Base-by-base conservation (phyloP, 2,329 filamentous ascomycete genomes). In the Neoscytalidium dimidiatum region DNA sequence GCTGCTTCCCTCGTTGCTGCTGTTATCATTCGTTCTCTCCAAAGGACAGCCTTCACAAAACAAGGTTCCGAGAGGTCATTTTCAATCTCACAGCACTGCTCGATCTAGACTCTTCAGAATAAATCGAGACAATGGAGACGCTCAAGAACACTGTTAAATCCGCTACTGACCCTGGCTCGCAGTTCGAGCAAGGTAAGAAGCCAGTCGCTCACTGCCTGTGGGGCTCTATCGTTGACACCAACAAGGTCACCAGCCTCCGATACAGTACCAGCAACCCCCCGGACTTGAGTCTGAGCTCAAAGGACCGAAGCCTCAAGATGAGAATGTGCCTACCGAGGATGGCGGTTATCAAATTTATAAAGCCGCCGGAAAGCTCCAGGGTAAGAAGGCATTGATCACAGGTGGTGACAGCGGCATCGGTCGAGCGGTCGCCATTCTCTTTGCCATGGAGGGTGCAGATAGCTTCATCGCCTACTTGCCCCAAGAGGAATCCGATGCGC, bases 371-470 rank as follows among this genome's bases (percentile, higher is more conserved):
- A 96, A 95, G 79, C 85, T 95, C 6, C 78, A 86, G 71, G 91
- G 88, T 67, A 91, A 90, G 77, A 90, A 87, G 66, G 91, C 91
- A 7, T 78, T 95, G 65, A 94, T 95, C 71, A 94, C 92, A 0
- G 91, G 91, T 17, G 92, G 92, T 3, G 91, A 94, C 76, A 89
- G 86, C 6, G 91, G 92, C 1, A 94, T 95, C 68, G 91, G 92
- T 6, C 87, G 90, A 41, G 88, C 92, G 1, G 86, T 89, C 1
- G 90, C 92, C 1, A 84, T 94, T 17, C 82, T 95, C 0, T 95
- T 90, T 71, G 91, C 91, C 43, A 90, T 92, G 84, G 92, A 95
- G 77, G 92, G 91, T 5, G 91, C 90, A 14, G 87, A 91, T 67
- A 86, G 85, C 58, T 82, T 90, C 65, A 92, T 95, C 69, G 85